Base-by-base conservation (phyloP, 164 flowering plant genomes). In the Malania oleifera region DNA sequence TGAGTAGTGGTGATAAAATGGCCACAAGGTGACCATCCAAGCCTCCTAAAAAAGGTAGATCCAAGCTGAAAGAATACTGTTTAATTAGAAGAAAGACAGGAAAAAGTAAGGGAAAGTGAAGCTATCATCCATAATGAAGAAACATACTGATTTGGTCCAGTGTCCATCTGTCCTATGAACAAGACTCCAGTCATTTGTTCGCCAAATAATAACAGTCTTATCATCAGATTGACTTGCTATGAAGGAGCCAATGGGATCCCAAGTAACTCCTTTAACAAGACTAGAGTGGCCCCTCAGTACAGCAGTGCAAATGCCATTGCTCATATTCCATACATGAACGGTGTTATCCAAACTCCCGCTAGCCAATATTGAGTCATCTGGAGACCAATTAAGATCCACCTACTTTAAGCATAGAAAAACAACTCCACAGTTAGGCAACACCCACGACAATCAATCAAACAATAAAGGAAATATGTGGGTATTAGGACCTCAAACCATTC, bases 371-470 rank as follows among this genome's bases (percentile, higher is more conserved):
- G 90, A 85, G 67, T 95, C 97, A 82, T 95, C 99, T 27, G 99
- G 97, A 70, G 99, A 95, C 99, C 99, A 95, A 76, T 89, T 95
- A 70, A 95, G 97, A 91, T 95, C 99, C 91, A 95, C 99, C 99
- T 95, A 85, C 87, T 85, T 89, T 73, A 82, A 50, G 87, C 95
- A 83, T 67, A 52, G 74, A 75, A 73, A 71, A 70, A 65, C 19
- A 67, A 63, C 28, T 52, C 41, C 56, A 59, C 65, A 65, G 75
- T 82, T 77, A 80, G 71, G 70, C 48, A 20, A 67, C 59, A 60
- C 25, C 44, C 62, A 66, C 14, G 7, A 47, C 7, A 2, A 26
- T 19, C 25, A 34, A n/a, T 2, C 17, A 9, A 22, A 2, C 28
- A 1, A 51, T 12, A 15, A 11, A 38, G 41, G 41, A 7, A 38